Base-by-base conservation (phyloP, 805 yeast genomes). In the Saccharomyces paradoxus region DNA sequence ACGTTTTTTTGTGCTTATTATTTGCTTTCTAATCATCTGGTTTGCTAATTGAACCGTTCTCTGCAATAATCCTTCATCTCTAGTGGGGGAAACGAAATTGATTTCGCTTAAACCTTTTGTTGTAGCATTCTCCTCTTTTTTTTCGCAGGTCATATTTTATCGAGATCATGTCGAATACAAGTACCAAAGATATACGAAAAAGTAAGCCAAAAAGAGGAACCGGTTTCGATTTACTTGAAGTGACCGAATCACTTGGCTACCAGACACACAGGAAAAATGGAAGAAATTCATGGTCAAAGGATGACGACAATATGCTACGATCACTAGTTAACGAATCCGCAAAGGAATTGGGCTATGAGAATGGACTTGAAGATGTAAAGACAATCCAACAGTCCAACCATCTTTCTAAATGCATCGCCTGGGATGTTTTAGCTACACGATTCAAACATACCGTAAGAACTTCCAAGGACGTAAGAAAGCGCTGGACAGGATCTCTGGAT, bases 401-500 rank as follows among this genome's bases (percentile, higher is more conserved):
- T 2, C 55, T 66, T 7, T 64, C 71, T 3, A 69, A 68, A 41
- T 56, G 63, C 0, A 76, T 86, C 9, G 77, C 82, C 52, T 87
- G 95, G 95, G 87, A 83, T 31, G 56, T 58, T 52, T 76, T 84
- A 46, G 79, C 84, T 59, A 74, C 58, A 60, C 72, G 56, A 64
- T 77, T 72, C 67, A 77, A 63, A 58, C 71, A 61, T 71, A 73
- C 75, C 66, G 76, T 58, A 63, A 74, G 96, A 52, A 84, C 86
- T 61, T 78, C 89, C 12, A 89, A 87, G 62, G 96, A 89, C 66
- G 87, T 96, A 65, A 78, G 89, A 37, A 90, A 89, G 68, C 73
- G 97, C 55, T 91, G 97, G 97, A 74, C 81, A 17, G 86, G 85
- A 58, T 88, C 96, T 0, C 71, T 91, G 46, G 94, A 89, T 68